Conservation (phyloP, 2,329 filamentous ascomycete species). For the Sporothrix euskadiensis region DNA sequence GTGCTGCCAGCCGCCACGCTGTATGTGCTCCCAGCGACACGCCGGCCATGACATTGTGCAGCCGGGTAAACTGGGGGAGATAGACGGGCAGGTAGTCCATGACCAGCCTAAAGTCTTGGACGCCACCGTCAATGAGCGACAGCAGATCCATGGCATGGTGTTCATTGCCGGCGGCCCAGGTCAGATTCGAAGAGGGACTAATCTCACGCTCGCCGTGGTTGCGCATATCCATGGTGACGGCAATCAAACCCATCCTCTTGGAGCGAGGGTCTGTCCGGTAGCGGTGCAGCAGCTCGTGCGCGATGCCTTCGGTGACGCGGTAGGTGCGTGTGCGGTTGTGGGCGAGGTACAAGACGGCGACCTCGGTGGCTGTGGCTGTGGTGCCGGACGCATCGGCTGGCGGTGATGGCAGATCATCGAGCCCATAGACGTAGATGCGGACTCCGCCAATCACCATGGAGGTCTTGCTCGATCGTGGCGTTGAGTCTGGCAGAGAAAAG, state of each 20-base stretch:
- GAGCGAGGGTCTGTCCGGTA: background rate
- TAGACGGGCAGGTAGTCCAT: constrained; percentile 19
- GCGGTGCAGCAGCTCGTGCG: constrained; percentile 9
- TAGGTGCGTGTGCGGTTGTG: constrained; percentile 20
- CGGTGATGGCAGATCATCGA: background rate
- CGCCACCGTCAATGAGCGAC: constrained; percentile 14
- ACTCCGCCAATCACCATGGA: constrained; percentile 15
- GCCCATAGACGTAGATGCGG: constrained; percentile 15
- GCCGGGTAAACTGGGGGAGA: background rate
- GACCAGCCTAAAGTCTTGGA: constrained; percentile 8
- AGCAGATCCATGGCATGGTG: constrained; percentile 16
- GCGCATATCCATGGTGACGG: constrained; percentile 22
- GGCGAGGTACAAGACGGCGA: constrained; percentile 15
- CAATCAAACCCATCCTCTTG: background rate
- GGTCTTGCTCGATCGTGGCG: constrained; percentile 15
- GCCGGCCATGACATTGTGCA: constrained; percentile 14
- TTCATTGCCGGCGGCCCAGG: constrained; percentile 13
- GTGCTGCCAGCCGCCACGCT: constrained; percentile 14
- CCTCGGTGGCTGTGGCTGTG: background rate
- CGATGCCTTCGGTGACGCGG: constrained; percentile 15
- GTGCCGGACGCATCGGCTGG: background rate
- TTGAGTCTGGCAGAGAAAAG: constrained; percentile 3
- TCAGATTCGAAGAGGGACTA: background rate
- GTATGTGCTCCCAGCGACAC: constrained; percentile 14
- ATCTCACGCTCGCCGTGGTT: constrained; percentile 22